These are phyloP conservation scores for Pseudogymnoascus sp. DNA, from an alignment of 2,329 filamentous ascomycete species.

Conservation along the genomic window DNA sequence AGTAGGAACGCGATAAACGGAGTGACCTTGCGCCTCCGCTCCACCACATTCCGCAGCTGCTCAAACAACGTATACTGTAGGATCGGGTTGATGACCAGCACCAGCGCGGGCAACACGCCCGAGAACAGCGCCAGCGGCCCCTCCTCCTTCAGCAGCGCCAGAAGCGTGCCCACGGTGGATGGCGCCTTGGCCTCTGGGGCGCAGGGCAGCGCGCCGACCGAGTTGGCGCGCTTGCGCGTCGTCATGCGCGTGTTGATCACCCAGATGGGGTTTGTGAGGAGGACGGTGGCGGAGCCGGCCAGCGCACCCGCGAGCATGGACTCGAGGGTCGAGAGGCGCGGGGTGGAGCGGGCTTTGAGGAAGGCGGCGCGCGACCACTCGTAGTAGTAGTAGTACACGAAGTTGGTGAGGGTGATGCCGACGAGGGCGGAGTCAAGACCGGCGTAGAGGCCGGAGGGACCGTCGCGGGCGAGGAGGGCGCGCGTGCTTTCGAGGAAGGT, in stretches of 20 bases:
- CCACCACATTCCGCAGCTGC: conserved; percentile 87
- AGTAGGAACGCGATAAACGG: conserved; percentile 84
- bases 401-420: conserved; percentile 97
- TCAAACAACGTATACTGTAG: conserved; percentile 98
- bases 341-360: conserved; percentile 60
- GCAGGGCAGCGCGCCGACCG: conserved; percentile 37
- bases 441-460: conserved; percentile 79
- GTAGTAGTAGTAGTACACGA: conserved; percentile 99
- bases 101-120: conserved; percentile 83
- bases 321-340: conserved; percentile 84
- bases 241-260: conserved; percentile 98
- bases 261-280: conserved; percentile 98
- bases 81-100: conserved; percentile 96
- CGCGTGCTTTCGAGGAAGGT: conserved; percentile 76
- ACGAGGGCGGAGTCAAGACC: conserved; percentile 92
- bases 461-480: conserved; percentile 85
- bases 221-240: conserved; percentile 57
- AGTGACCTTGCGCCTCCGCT: conserved; percentile 62
- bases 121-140: conserved; percentile 80
- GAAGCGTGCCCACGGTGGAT: conserved; percentile 72
- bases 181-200: conserved; percentile 46
- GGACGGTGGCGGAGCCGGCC: conserved; percentile 86
- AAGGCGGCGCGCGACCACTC: conserved; percentile 91
- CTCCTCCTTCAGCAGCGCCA: conserved; percentile 74
- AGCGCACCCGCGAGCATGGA: conserved; percentile 92